Base-by-base conservation (phyloP, 73 alveolate genomes). In the Symbiodinium pilosum region DNA sequence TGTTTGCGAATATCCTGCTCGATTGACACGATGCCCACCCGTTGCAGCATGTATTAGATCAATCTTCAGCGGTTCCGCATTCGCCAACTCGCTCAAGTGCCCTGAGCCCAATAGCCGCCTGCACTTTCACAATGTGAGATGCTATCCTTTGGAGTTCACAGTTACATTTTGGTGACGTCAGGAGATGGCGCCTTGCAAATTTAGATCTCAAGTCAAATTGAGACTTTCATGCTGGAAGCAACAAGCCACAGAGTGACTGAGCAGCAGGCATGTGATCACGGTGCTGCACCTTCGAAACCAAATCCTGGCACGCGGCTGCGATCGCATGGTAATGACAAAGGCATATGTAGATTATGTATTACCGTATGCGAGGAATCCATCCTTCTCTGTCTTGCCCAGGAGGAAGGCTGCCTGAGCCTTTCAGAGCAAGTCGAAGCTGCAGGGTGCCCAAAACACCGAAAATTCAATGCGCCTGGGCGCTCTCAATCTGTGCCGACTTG, bases 341-440 rank as follows among this genome's bases (percentile, higher is more conserved):
- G 71, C 16, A 3, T 54, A 30, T 30, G n/a, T 30, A 2, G 71
- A 21, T 54, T 54, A 21, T 3, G 34, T 21, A 4, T 12, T 21
- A 21, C 71, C 16, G 71, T 54, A 21, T 54, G n/a, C n/a, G n/a
- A n/a, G n/a, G n/a, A n/a, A n/a, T n/a, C 83, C 14, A 39, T 11
- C 85, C 85, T 71, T 71, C 85, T 71, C 85, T n/a, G 85, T 36
- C 85, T 71, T 71, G 44, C 34, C 85, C 85, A 71, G 43, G 34
- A 71, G 43, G 12, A n/a, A 24, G 26, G 85, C 85, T 34, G 85
- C 85, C 16, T n/a, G 41, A 36, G 85, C 85, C 85, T 71, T 42
- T 2, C 18, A 34, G n/a, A 3, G 26, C 71, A 3, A 5, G n/a
- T n/a, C n/a, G n/a, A n/a, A n/a, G 26, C 34, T 26, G 77, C 77